Conservation (phyloP, 1,284 basidiomycete genomes). For the Hypsizygus ulmarius region DNA sequence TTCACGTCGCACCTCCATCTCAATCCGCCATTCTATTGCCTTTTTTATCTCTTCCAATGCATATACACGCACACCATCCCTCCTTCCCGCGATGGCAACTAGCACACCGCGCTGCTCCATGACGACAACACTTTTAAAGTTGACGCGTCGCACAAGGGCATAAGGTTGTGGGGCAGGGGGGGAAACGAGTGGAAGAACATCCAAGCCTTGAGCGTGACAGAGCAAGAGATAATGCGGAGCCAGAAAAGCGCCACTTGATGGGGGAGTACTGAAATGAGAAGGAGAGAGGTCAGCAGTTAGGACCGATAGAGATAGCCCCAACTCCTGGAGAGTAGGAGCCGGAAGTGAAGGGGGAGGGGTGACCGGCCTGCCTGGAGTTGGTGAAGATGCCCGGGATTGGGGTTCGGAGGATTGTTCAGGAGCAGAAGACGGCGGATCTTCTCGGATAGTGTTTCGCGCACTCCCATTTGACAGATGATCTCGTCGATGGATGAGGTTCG, state of each 20-base stretch:
- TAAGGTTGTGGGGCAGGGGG: slow-evolving; percentile 74
- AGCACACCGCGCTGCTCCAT: slow-evolving; percentile 86
- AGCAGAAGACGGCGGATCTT: slow-evolving; percentile 24
- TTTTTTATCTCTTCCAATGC: slow-evolving; percentile 80
- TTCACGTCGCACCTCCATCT: slow-evolving; percentile 73
- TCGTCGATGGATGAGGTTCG: slow-evolving; percentile 71
- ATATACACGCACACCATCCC: slow-evolving; percentile 82
- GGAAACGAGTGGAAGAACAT: slow-evolving; percentile 70
- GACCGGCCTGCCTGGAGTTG: slow-evolving; percentile 45
- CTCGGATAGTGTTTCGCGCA: slow-evolving; percentile 29
- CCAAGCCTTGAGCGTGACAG: slow-evolving; percentile 78
- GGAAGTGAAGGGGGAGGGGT: slow-evolving; percentile 71
- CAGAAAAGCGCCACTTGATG: slow-evolving; percentile 72
- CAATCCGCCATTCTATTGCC: slow-evolving; percentile 81
- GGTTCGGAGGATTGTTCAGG: slow-evolving; percentile 26
- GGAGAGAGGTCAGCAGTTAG: slow-evolving; percentile 67
- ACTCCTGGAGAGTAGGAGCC: slow-evolving; percentile 67
- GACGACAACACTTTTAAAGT: slow-evolving; percentile 80
- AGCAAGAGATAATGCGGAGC: slow-evolving; percentile 77
- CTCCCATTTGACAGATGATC: slow-evolving; percentile 39
- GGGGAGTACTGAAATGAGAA: slow-evolving; percentile 73
- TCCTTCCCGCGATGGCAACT: slow-evolving; percentile 77
- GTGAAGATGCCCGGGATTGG: slow-evolving; percentile 51
- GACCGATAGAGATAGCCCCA: slow-evolving; percentile 67
- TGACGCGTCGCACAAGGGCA: slow-evolving; percentile 72